Evolutionary conservation across 2,329 filamentous ascomycete species (phyloP).

Genomic region (Amauroascus niger): DNA sequence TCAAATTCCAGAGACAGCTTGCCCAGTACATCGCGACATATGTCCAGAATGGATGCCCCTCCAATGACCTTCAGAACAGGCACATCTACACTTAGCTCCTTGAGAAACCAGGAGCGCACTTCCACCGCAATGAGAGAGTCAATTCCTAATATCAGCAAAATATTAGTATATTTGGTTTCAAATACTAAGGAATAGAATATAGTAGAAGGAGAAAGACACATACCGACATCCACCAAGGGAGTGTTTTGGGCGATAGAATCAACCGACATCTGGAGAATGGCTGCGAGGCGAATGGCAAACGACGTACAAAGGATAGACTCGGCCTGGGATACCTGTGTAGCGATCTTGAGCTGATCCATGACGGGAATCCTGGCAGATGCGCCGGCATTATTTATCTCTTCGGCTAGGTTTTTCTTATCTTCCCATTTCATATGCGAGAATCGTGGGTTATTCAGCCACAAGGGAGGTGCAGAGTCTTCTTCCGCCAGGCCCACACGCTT

Average conservation of each 20-base stretch:
- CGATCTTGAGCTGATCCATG: not conserved
- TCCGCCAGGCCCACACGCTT: not conserved
- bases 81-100: conserved; percentile 16
- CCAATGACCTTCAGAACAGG: conserved; percentile 15
- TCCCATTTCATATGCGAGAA: not conserved
- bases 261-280: too few relatives aligned
- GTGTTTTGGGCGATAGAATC: too few relatives aligned
- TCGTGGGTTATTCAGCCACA: not conserved
- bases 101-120: conserved; percentile 16
- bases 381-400: not conserved
- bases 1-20: too few relatives aligned
- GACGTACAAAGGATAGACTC: too few relatives aligned
- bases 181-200: not conserved
- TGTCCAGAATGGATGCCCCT: conserved; percentile 6
- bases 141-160: conserved; percentile 12
- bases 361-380: not conserved
- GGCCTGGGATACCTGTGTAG: too few relatives aligned
- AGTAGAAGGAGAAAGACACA: not conserved
- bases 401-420: too few relatives aligned
- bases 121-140: conserved; percentile 18
- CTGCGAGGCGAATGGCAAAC: too few relatives aligned
- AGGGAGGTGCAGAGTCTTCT: conserved; percentile 33
- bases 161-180: not conserved
- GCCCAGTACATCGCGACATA: too few relatives aligned
- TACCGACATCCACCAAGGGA: too few relatives aligned